phyloP scores from a whole-genome alignment of 2,329 filamentous ascomycete species.

The Phialocephala sp. region DNA sequence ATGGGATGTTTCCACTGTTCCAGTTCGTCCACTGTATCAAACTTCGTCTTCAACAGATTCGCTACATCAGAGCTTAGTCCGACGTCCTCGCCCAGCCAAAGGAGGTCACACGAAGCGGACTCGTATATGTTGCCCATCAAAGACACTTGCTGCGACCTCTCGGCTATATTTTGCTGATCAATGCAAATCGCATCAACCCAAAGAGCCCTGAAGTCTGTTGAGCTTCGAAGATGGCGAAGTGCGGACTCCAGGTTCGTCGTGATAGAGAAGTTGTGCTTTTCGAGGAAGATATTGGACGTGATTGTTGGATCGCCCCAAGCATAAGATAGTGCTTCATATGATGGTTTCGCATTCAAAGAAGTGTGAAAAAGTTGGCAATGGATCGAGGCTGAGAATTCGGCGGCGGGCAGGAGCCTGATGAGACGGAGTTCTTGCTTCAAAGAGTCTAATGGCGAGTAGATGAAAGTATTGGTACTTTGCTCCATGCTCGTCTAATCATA shows the following conservation, averaged over 20 bases:
- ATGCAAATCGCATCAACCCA: background rate
- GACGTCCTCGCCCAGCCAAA: background rate
- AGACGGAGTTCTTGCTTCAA: conserved; percentile 40
- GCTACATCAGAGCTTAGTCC: background rate
- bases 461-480: conserved; percentile 51
- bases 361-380: background rate
- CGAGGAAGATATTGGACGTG: background rate
- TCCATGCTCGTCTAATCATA: background rate
- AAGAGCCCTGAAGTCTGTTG: background rate
- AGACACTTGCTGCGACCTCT: background rate
- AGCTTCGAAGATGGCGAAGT: background rate
- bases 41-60: background rate
- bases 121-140: background rate
- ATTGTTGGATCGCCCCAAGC: background rate
- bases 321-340: conserved; percentile 2
- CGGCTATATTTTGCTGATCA: background rate
- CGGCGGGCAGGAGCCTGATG: conserved; percentile 39
- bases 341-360: background rate
- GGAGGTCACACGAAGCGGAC: background rate
- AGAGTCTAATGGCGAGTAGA: conserved; percentile 49
- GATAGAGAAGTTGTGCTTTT: background rate
- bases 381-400: conserved; percentile 33
- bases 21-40: background rate
- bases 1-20: background rate
- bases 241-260: background rate